A percentile compares a stretch with the other conserved stretches of the same genome.
These are phyloP conservation scores for Buddleja alternifolia DNA, from an alignment of 257 asterid species.

Conservation along the genomic window DNA sequence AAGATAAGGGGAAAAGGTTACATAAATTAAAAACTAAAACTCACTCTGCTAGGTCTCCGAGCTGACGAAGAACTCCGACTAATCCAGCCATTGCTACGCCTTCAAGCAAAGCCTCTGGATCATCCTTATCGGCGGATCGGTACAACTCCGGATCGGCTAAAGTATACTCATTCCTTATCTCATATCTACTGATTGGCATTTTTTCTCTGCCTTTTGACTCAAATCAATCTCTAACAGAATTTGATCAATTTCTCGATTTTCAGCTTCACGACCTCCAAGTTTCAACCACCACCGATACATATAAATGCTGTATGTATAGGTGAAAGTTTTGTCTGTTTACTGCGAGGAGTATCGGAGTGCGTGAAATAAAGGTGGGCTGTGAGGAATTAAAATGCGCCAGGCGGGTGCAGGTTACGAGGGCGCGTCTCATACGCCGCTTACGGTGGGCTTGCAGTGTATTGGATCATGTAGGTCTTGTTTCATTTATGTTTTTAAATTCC, in stretches of 20 bases:
- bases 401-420: slow-evolving; percentile 4
- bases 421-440: slow-evolving; percentile 18
- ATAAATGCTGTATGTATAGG: slow-evolving; percentile 37
- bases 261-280: slow-evolving; percentile 4
- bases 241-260: slow-evolving; percentile 25
- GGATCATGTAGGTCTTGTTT: too few relatives aligned
- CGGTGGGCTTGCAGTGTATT: background rate
- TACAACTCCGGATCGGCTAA: slow-evolving; percentile 94
- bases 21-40: slow-evolving; percentile 23
- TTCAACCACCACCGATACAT: slow-evolving; percentile 51
- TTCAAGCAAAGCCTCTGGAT: slow-evolving; percentile 96
- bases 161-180: slow-evolving; percentile 83
- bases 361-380: slow-evolving; percentile 13
- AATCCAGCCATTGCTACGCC: slow-evolving; percentile 99
- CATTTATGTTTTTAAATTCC: too few relatives aligned
- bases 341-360: background rate
- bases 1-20: too few relatives aligned
- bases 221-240: slow-evolving; percentile 30
- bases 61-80: slow-evolving; percentile 98
- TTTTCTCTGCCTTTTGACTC: slow-evolving; percentile 30
- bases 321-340: slow-evolving; percentile 16
- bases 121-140: slow-evolving; percentile 91
- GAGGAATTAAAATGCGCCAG: slow-evolving; percentile 23
- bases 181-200: slow-evolving; percentile 91
- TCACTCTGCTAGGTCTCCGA: slow-evolving; percentile 97